These are phyloP conservation scores for Syzygium oleosum DNA, from an alignment of 345 rosid species.

Conservation along the genomic window DNA sequence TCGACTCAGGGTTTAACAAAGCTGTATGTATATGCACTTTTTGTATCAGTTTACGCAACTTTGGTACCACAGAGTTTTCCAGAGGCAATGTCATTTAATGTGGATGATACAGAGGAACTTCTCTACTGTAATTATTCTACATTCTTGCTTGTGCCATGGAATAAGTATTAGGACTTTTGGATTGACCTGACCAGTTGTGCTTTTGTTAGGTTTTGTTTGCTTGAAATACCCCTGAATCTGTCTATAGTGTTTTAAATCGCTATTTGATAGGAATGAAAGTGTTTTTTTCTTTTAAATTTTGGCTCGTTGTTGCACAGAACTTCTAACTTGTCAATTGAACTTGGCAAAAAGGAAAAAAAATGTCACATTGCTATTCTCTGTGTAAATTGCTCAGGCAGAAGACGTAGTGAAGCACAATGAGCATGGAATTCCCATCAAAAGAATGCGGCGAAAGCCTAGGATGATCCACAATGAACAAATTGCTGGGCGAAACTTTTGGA, in stretches of 20 bases:
- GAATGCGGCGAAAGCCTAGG: slow-evolving; percentile 56
- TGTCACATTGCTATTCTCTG: background rate
- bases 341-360: background rate
- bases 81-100: background rate
- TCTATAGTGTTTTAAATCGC: background rate
- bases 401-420: slow-evolving; percentile 61
- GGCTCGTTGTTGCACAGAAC: background rate
- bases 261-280: background rate
- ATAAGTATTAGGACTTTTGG: background rate
- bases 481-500: slow-evolving; percentile 69
- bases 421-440: slow-evolving; percentile 60
- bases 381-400: slow-evolving; percentile 38
- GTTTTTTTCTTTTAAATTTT: background rate
- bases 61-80: background rate
- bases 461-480: slow-evolving; percentile 48
- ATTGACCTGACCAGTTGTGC: background rate
- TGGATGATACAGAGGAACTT: background rate
- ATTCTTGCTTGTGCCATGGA: background rate
- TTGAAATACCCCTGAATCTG: background rate
- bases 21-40: background rate
- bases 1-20: background rate
- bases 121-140: background rate
- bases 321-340: background rate
- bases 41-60: background rate
- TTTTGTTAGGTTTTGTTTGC: background rate